Percentiles rank a stretch among this genome's conserved stretches.
These are phyloP conservation scores for Syncephalastrum sp. DNA, from an alignment of 371 early-diverging fungal species.

Conservation along the genomic window DNA sequence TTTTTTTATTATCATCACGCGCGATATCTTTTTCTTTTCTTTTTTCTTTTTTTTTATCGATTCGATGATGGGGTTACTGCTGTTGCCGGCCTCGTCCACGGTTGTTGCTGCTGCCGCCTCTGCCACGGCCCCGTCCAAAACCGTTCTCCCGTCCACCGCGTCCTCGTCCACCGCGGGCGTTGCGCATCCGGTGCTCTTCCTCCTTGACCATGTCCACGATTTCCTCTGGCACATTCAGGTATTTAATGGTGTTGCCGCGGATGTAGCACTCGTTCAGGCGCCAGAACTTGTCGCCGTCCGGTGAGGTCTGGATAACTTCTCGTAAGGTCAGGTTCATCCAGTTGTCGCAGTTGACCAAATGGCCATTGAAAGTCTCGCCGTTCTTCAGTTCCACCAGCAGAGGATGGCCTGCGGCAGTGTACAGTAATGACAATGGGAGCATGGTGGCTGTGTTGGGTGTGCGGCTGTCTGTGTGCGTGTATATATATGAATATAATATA, in stretches of 20 bases:
- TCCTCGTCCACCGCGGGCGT: conserved; percentile 48
- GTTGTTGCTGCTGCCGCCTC: conserved; percentile 44
- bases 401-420: conserved; percentile 88
- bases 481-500: too few species aligned
- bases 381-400: conserved; percentile 98
- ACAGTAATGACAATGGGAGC: conserved; percentile 91
- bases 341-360: conserved; percentile 94
- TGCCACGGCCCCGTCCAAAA: conserved; percentile 43
- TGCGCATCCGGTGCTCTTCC: conserved; percentile 51
- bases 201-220: conserved; percentile 91
- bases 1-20: too few species aligned
- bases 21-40: too few species aligned
- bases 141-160: conserved; percentile 48
- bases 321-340: conserved; percentile 97
- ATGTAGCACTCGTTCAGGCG: conserved; percentile 89
- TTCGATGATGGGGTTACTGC: too few species aligned
- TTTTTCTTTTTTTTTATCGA: too few species aligned
- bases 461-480: not conserved
- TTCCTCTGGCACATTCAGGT: conserved; percentile 90
- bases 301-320: conserved; percentile 93
- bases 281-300: conserved; percentile 94
- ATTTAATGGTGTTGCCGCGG: conserved; percentile 93
- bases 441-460: conserved; percentile 14
- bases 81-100: conserved; percentile 23
- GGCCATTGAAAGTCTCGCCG: conserved; percentile 98